phyloP scores from a whole-genome alignment of 108 stramenopile genomes.

The Ochromonas danica region DNA sequence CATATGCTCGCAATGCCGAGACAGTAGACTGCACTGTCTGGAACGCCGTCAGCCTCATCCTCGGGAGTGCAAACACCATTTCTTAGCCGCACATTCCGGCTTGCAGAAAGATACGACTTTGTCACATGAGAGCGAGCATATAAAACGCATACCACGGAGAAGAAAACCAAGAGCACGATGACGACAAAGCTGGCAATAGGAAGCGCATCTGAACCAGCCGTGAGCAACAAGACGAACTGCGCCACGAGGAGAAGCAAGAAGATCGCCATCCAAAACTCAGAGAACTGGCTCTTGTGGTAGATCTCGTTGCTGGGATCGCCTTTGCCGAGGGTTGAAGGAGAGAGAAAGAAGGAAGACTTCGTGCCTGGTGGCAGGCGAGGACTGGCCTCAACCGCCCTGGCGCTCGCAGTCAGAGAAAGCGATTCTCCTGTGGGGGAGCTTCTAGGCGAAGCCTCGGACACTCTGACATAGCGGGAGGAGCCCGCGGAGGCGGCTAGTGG shows the following conservation, averaged over 20 bases:
- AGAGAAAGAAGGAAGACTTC: too few relatives aligned
- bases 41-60: constrained; percentile 19
- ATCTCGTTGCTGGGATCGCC: neutral
- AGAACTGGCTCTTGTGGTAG: neutral
- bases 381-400: too few relatives aligned
- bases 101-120: neutral
- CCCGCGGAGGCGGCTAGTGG: too few relatives aligned
- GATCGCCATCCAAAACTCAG: neutral
- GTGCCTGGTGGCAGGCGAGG: too few relatives aligned
- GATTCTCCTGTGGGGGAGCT: too few relatives aligned
- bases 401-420: too few relatives aligned
- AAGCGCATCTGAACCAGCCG: neutral
- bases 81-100: neutral
- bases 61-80: constrained; percentile 19
- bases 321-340: too few relatives aligned
- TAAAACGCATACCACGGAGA: neutral
- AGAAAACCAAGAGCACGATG: neutral
- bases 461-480: too few relatives aligned
- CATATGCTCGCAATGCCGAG: neutral
- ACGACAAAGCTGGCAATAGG: neutral
- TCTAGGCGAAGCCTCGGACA: too few relatives aligned
- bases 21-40: neutral
- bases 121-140: neutral
- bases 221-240: constrained; percentile 8
- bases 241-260: neutral